phyloP scores from a whole-genome alignment of 108 stramenopile genomes.

The Fragilaria radians region DNA sequence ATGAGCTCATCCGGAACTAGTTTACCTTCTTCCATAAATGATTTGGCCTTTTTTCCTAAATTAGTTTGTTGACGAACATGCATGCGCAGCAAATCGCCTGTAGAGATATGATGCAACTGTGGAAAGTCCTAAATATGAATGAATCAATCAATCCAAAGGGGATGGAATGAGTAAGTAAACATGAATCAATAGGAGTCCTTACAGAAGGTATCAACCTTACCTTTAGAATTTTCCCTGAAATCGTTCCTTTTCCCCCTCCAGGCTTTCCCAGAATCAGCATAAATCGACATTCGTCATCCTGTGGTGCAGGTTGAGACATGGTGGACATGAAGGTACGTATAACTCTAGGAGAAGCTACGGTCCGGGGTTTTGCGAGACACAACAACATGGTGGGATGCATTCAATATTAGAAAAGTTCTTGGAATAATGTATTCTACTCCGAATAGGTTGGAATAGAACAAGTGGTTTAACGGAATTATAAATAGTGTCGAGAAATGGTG shows the following conservation, averaged over 20 bases:
- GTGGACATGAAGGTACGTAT: slow-evolving; percentile 19
- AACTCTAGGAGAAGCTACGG: neutral
- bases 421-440: too few relatives aligned
- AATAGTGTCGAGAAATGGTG: too few relatives aligned
- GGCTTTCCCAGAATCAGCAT: slow-evolving; percentile 87
- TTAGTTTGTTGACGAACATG: slow-evolving; percentile 76
- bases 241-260: slow-evolving; percentile 98
- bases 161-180: neutral
- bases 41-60: slow-evolving; percentile 84
- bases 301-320: slow-evolving; percentile 14
- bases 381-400: too few relatives aligned
- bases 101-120: slow-evolving; percentile 86
- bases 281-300: slow-evolving; percentile 33
- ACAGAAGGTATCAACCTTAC: slow-evolving; percentile 22
- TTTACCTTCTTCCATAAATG: slow-evolving; percentile 78
- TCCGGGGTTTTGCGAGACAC: neutral
- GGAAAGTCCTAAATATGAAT: slow-evolving; percentile 55
- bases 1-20: slow-evolving; percentile 92
- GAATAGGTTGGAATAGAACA: too few relatives aligned
- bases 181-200: neutral
- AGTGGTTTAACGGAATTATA: too few relatives aligned
- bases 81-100: slow-evolving; percentile 92
- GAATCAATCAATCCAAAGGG: neutral
- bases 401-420: too few relatives aligned
- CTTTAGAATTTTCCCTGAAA: slow-evolving; percentile 83